Percentiles rank a stretch among this genome's conserved stretches.
Conservation (phyloP, 192 early-diverging fungal species). For the Linnemannia exigua region DNA sequence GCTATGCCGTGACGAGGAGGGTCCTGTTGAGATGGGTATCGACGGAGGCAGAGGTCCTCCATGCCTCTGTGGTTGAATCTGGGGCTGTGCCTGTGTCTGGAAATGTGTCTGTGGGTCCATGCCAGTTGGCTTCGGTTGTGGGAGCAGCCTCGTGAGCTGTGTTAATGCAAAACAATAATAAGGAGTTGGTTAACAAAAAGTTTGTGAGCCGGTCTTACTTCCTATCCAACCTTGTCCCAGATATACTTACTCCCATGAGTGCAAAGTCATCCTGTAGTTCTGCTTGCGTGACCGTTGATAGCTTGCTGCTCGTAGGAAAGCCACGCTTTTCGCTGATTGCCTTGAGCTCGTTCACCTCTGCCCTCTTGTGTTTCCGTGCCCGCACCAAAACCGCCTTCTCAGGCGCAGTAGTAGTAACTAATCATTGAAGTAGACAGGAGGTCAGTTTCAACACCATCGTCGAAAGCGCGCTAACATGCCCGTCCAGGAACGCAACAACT, state of each 20-base stretch:
- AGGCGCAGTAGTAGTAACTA: conserved; percentile 18
- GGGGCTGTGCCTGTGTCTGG: neutral
- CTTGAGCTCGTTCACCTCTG: conserved; percentile 59
- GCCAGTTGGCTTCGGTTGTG: neutral
- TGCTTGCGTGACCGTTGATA: conserved; percentile 21
- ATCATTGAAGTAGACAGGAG: neutral
- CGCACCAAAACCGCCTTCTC: conserved; percentile 54
- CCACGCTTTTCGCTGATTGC: conserved; percentile 54
- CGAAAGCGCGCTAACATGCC: neutral
- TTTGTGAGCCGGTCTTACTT: neutral
- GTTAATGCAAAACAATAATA: neutral
- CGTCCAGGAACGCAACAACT: neutral
- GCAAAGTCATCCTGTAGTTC: conserved; percentile 63
- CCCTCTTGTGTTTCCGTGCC: conserved; percentile 49
- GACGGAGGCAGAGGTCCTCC: conserved; percentile 17
- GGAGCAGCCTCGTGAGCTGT: conserved; percentile 30
- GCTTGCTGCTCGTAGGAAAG: conserved; percentile 57
- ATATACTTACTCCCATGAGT: conserved; percentile 54
- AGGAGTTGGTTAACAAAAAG: neutral
- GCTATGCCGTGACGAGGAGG: neutral
- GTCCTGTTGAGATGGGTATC: conserved; percentile 22
- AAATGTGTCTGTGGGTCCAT: neutral
- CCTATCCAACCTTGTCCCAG: neutral
- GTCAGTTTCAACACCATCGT: neutral
- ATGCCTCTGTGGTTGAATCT: neutral